Conservation (phyloP, 164 flowering plant genomes). For the Chloranthus sessilifolius region DNA sequence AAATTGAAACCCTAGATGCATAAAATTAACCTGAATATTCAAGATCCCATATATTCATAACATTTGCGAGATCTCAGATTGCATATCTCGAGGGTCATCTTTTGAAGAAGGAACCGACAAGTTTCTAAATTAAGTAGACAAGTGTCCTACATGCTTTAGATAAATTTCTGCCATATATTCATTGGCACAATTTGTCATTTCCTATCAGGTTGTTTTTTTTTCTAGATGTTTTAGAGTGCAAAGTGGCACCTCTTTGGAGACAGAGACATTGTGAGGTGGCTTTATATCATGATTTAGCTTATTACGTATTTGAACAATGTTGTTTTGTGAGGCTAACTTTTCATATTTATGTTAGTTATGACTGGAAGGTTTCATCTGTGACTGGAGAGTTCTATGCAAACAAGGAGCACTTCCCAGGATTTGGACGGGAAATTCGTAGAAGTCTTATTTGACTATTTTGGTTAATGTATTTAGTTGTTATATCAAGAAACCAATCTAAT, state of each 20-base stretch:
- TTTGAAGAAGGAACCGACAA: slow-evolving; percentile 50
- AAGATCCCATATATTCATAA: no score
- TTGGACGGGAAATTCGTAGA: slow-evolving; percentile 82
- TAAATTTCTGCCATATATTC: no score
- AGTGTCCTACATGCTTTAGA: no score
- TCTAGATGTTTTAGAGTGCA: slow-evolving; percentile 80
- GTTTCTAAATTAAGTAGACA: background rate
- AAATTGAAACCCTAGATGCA: no score
- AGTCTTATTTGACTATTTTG: slow-evolving; percentile 6
- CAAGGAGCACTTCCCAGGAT: slow-evolving; percentile 89
- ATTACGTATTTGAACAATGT: background rate
- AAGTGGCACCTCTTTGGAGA: slow-evolving; percentile 63
- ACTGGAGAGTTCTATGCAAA: slow-evolving; percentile 88
- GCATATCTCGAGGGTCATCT: slow-evolving; percentile 69
- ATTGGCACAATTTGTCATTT: slow-evolving; percentile 3
- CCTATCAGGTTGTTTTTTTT: slow-evolving; percentile 82
- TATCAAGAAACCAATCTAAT: no score
- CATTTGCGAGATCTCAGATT: slow-evolving; percentile 48
- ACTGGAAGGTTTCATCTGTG: slow-evolving; percentile 73
- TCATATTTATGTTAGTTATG: slow-evolving; percentile 17
- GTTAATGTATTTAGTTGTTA: no score
- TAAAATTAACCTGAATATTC: no score
- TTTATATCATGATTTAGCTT: slow-evolving; percentile 1
- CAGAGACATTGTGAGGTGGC: slow-evolving; percentile 75
- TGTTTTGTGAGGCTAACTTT: background rate